Percentiles rank a stretch among this genome's conserved stretches.
Conservation (phyloP, 2,329 filamentous ascomycete genomes). For the Talaromyces sp. region DNA sequence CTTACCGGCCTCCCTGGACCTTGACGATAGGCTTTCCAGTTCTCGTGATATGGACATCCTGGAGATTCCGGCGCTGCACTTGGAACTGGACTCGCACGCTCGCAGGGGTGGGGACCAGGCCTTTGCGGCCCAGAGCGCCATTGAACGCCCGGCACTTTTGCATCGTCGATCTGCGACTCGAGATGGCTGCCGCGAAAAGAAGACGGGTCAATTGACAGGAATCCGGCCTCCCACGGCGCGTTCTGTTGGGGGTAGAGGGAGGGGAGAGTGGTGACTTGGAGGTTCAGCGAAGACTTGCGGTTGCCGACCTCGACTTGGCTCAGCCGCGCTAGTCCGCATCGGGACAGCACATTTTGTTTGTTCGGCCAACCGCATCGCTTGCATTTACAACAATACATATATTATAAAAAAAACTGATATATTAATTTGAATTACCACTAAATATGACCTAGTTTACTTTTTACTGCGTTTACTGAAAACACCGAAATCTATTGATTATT, state of each 20-base stretch:
- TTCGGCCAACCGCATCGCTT: background rate
- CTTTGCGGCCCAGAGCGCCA: constrained; percentile 34
- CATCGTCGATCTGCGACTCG: constrained; percentile 33
- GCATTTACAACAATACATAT: background rate
- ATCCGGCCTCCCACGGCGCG: constrained; percentile 10
- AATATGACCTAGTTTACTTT: no score
- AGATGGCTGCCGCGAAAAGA: background rate
- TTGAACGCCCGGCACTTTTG: constrained; percentile 41
- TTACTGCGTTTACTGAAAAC: no score
- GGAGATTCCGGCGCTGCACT: constrained; percentile 48
- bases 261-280: constrained; percentile 6
- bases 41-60: constrained; percentile 87
- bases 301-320: constrained; percentile 9
- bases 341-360: background rate
- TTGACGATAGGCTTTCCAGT: constrained; percentile 95
- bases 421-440: no score
- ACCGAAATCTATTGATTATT: no score
- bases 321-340: constrained; percentile 8
- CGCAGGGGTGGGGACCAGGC: constrained; percentile 28
- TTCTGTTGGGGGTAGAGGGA: constrained; percentile 6
- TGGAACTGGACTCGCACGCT: constrained; percentile 30
- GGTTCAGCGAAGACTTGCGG: constrained; percentile 5
- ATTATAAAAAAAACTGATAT: no score
- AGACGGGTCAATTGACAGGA: constrained; percentile 16
- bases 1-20: constrained; percentile 81